Evolutionary conservation across 106 monocot species (phyloP), one percentile per base, ranked within the genome.

Genomic region (Phalaenopsis aphrodite): DNA sequence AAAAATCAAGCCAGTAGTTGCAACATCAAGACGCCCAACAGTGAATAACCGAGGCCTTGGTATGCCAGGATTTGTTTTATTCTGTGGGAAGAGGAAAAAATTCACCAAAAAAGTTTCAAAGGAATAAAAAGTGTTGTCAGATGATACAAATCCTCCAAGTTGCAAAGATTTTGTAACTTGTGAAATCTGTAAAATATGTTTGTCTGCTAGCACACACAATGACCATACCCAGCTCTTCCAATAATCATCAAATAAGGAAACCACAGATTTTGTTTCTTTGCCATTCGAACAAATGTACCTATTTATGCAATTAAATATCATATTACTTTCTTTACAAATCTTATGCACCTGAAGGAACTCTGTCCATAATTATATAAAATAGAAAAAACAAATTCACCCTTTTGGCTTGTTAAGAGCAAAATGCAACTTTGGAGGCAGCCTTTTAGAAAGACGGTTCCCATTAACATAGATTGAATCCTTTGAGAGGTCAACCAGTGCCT

Each of bases 321-420:
- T 58, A 24, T 14, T 67, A 41, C 18, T 61, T 17, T 42, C 41
- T 43, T 42, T 36, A 43, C n/a, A 74, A 45, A 74, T 7, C 7
- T 0, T 8, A 77, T n/a, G 4, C 30, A 24, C 2, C 1, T 55
- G 24, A 72, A 21, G 21, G 4, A 75, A 56, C 43, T 1, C 36
- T 43, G 56, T 21, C 49, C 46, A 76, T 52, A 30, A 30, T 30
- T 30, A 30, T 30, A 30, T 30, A 10, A 49, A 75, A 45, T 67
- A 69, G 47, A 56, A 24, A 17, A 16, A 80, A n/a, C 1, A 49
- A 45, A 67, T 86, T 41, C 37, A 99, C 99, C 95, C 92, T 90
- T 95, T 99, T 77, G 99, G 99, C 82, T 99, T 99, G 88, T 99
- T 95, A 72, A 99, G 79, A n/a, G 93, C 93, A 90, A 99, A 99